Conservation (phyloP, 2,329 filamentous ascomycete genomes). For the Mycogone perniciosa region DNA sequence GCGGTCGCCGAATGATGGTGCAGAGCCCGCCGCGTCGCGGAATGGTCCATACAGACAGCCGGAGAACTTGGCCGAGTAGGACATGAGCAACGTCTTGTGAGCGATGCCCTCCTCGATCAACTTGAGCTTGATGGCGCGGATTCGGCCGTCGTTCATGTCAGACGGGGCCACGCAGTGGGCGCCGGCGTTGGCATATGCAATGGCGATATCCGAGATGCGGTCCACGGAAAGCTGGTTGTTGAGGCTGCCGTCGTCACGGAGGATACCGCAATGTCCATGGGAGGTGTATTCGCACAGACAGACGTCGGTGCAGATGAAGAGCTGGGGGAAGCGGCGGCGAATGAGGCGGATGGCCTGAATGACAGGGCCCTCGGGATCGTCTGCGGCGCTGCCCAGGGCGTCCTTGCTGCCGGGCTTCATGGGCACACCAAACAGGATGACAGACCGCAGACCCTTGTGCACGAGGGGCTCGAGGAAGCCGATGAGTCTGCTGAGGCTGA, state of each 20-base stretch:
- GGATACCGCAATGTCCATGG: conserved; percentile 94
- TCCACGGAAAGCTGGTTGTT: conserved; percentile 94
- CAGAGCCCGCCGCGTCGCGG: conserved; percentile 88
- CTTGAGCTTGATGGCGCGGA: conserved; percentile 96
- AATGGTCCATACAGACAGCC: conserved; percentile 96
- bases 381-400: conserved; percentile 81
- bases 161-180: conserved; percentile 95
- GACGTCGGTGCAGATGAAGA: conserved; percentile 89
- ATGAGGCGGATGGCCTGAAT: conserved; percentile 81
- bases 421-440: conserved; percentile 94
- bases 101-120: conserved; percentile 91
- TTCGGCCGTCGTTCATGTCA: conserved; percentile 98
- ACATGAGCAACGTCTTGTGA: conserved; percentile 90
- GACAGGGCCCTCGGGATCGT: conserved; percentile 88
- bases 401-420: conserved; percentile 78
- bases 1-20: conserved; percentile 86
- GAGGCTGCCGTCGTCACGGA: conserved; percentile 84
- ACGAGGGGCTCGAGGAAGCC: conserved; percentile 82
- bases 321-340: conserved; percentile 75
- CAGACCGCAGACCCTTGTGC: conserved; percentile 81
- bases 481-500: conserved; percentile 79
- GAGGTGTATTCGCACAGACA: conserved; percentile 98
- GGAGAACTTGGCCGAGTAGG: conserved; percentile 95
- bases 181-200: conserved; percentile 91
- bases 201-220: conserved; percentile 92